These are phyloP conservation scores for Pilatotrama ljubarskyi DNA, from an alignment of 768 basidiomycete genomes.

Conservation along the genomic window DNA sequence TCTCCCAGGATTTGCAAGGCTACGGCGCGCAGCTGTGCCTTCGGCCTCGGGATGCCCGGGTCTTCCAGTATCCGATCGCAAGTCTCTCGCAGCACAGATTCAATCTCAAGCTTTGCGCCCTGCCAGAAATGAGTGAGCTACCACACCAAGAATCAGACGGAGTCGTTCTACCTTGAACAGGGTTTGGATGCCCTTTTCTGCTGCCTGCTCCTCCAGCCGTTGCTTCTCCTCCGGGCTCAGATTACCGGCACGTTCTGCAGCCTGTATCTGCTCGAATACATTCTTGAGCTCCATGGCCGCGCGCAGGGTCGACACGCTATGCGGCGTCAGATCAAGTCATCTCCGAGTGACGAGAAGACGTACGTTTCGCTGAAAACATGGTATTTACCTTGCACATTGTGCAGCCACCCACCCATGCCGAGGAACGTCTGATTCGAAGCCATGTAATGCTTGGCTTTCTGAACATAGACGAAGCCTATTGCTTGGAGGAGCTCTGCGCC, in stretches of 20 bases:
- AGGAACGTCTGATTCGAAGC: conserved; percentile 69
- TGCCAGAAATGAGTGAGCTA: conserved; percentile 31
- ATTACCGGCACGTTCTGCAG: conserved; percentile 84
- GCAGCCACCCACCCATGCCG: conserved; percentile 91
- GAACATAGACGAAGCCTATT: conserved; percentile 81
- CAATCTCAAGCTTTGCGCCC: conserved; percentile 91
- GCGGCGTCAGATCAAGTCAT: neutral
- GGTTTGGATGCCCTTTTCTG: conserved; percentile 89
- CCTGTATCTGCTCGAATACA: conserved; percentile 90
- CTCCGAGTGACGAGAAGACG: conserved; percentile 31
- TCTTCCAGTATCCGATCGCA: conserved; percentile 80
- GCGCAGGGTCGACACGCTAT: conserved; percentile 79
- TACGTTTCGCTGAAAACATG: conserved; percentile 93
- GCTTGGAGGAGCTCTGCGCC: conserved; percentile 84
- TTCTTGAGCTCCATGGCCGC: conserved; percentile 87
- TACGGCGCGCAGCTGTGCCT: conserved; percentile 72
- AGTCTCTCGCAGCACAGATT: conserved; percentile 84
- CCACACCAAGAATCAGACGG: neutral
- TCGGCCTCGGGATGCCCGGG: conserved; percentile 48
- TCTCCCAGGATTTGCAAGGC: conserved; percentile 85
- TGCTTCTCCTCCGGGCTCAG: conserved; percentile 76
- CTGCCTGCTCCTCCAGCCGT: conserved; percentile 86
- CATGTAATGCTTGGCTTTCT: conserved; percentile 81
- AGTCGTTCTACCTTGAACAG: conserved; percentile 70
- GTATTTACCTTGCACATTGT: conserved; percentile 90